Conservation (phyloP, 352 stramenopile genomes). For the Aphanomyces stellatus region DNA sequence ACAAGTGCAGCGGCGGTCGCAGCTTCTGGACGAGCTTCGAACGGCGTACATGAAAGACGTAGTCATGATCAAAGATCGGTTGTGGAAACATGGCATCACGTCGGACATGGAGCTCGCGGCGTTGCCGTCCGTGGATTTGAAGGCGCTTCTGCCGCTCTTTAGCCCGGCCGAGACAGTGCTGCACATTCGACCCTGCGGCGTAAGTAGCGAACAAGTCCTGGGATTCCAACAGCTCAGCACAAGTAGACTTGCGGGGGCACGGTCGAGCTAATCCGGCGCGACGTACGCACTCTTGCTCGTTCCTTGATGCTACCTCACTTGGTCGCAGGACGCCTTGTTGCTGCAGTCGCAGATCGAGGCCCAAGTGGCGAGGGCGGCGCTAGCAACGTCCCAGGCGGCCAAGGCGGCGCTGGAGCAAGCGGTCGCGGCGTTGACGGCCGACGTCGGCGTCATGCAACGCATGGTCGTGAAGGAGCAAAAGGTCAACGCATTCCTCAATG, state of each 20-base stretch:
- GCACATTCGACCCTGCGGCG: neutral
- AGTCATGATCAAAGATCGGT: neutral
- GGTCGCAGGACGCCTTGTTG: neutral
- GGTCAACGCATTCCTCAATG: neutral
- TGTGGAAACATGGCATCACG: neutral
- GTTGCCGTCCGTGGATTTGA: conserved; percentile 5
- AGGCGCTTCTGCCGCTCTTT: conserved; percentile 5
- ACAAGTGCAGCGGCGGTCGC: conserved; percentile 5
- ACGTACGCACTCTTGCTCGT: neutral
- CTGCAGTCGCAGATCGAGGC: neutral
- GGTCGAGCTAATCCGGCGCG: neutral
- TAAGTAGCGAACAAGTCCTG: neutral
- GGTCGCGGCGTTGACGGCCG: neutral
- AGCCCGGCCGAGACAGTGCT: neutral
- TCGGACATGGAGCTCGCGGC: neutral
- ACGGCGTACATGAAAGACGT: conserved; percentile 5
- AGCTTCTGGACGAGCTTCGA: conserved; percentile 10
- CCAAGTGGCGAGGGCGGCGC: neutral
- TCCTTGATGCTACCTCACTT: too few species aligned
- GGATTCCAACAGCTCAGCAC: neutral
- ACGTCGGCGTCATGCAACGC: neutral
- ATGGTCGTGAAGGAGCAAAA: conserved; percentile 5
- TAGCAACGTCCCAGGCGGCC: neutral
- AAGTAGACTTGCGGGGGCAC: conserved; percentile 5
- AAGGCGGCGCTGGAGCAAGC: neutral